Evolutionary conservation across 2,329 filamentous ascomycete species (phyloP).

Genomic region (Colletotrichum godetiae): DNA sequence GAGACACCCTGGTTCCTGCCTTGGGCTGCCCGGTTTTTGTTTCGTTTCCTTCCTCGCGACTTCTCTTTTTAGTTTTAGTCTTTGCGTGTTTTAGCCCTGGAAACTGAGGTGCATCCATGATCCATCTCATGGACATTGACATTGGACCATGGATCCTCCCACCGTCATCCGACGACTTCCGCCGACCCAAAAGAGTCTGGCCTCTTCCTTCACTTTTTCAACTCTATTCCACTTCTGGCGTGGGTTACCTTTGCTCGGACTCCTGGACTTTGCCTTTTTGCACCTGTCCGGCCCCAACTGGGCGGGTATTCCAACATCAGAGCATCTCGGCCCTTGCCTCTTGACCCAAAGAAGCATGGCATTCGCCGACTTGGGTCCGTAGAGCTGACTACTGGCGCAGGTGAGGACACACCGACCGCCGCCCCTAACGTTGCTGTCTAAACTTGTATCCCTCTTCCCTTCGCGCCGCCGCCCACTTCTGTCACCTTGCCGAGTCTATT

Average conservation of each 20-base stretch:
- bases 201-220: neutral
- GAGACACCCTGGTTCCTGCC: neutral
- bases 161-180: slow-evolving; percentile 22
- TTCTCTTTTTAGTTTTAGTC: neutral
- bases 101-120: neutral
- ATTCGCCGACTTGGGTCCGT: neutral
- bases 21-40: neutral
- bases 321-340: slow-evolving; percentile 6
- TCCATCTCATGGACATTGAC: too few species aligned
- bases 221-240: neutral
- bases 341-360: slow-evolving; percentile 13
- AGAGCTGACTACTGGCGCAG: slow-evolving; percentile 5
- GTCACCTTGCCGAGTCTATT: neutral
- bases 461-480: slow-evolving; percentile 10
- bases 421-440: neutral
- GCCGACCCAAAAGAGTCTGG: slow-evolving; percentile 10
- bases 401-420: neutral
- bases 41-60: slow-evolving; percentile 13
- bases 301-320: slow-evolving; percentile 4
- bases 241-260: slow-evolving; percentile 11
- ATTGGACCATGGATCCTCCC: neutral
- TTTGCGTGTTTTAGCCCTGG: slow-evolving; percentile 3
- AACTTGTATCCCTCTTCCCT: slow-evolving; percentile 2
- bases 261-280: neutral
- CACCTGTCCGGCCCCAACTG: slow-evolving; percentile 5